Conservation (phyloP, 1,284 basidiomycete genomes). For the Melampsora americana region DNA sequence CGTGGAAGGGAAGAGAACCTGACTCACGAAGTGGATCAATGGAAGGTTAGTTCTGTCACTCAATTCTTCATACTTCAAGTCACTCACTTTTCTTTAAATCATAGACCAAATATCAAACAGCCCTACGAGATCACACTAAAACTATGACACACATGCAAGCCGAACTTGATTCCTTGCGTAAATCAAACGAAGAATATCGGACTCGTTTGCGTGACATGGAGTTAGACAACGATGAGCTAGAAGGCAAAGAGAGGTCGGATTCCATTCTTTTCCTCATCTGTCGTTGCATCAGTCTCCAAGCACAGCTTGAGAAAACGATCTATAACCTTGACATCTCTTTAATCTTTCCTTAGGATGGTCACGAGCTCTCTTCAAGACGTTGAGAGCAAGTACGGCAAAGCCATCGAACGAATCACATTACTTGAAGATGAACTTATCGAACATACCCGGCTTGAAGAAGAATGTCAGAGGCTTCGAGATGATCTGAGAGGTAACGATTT, state of each 20-base stretch:
- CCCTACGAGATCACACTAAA: slow-evolving; percentile 84
- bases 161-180: slow-evolving; percentile 66
- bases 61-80: slow-evolving; percentile 20
- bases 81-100: slow-evolving; percentile 33
- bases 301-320: background rate
- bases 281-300: slow-evolving; percentile 20
- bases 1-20: slow-evolving; percentile 69
- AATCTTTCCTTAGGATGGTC: slow-evolving; percentile 61
- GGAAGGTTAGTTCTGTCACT: slow-evolving; percentile 66
- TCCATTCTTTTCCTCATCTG: background rate
- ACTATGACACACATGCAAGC: slow-evolving; percentile 79
- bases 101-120: slow-evolving; percentile 78
- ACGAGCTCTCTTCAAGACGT: slow-evolving; percentile 85
- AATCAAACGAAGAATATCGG: slow-evolving; percentile 48
- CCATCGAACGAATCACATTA: slow-evolving; percentile 92
- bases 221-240: slow-evolving; percentile 92
- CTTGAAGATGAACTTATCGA: slow-evolving; percentile 93
- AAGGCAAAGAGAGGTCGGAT: slow-evolving; percentile 71
- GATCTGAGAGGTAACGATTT: slow-evolving; percentile 72
- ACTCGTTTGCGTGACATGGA: slow-evolving; percentile 68
- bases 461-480: slow-evolving; percentile 85
- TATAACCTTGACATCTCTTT: too few relatives aligned
- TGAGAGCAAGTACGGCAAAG: slow-evolving; percentile 83
- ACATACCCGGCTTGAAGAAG: slow-evolving; percentile 84
- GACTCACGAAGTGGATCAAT: slow-evolving; percentile 78